These are phyloP conservation scores for Mrakia hoshinonis DNA, from an alignment of 768 basidiomycete genomes.

Conservation along the genomic window DNA sequence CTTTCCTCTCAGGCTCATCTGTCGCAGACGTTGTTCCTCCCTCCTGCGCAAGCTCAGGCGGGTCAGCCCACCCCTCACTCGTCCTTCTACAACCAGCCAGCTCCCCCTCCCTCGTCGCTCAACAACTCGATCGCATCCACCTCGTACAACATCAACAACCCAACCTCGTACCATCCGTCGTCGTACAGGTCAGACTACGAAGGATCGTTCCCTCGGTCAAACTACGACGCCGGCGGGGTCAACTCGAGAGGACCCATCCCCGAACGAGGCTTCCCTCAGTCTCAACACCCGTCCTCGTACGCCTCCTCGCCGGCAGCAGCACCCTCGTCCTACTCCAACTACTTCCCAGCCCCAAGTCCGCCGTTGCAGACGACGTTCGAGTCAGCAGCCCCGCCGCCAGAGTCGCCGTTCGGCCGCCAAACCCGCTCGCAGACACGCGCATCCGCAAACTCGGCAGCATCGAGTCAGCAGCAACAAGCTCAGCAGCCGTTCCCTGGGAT, in stretches of 20 bases:
- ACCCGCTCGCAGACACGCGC: slow-evolving; percentile 24
- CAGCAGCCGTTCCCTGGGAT: background rate
- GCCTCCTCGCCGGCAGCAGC: background rate
- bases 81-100: slow-evolving; percentile 15
- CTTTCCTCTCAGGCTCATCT: slow-evolving; percentile 22
- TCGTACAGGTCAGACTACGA: slow-evolving; percentile 5
- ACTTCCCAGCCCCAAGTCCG: background rate
- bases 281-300: background rate
- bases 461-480: background rate
- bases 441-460: background rate
- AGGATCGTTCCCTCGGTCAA: background rate
- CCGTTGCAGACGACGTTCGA: background rate
- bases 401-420: slow-evolving; percentile 2
- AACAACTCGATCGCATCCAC: slow-evolving; percentile 8
- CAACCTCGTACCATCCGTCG: slow-evolving; percentile 1
- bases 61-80: slow-evolving; percentile 25
- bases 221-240: background rate
- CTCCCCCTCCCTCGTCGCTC: slow-evolving; percentile 25
- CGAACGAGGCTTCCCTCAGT: slow-evolving; percentile 17
- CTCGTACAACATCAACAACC: slow-evolving; percentile 14
- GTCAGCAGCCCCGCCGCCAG: background rate
- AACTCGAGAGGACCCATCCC: background rate
- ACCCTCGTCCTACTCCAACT: slow-evolving; percentile 1
- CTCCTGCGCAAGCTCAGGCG: background rate
- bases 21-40: slow-evolving; percentile 26